Base-by-base conservation (phyloP, 2,329 filamentous ascomycete species). In the Ophioceras dolichostomum region DNA sequence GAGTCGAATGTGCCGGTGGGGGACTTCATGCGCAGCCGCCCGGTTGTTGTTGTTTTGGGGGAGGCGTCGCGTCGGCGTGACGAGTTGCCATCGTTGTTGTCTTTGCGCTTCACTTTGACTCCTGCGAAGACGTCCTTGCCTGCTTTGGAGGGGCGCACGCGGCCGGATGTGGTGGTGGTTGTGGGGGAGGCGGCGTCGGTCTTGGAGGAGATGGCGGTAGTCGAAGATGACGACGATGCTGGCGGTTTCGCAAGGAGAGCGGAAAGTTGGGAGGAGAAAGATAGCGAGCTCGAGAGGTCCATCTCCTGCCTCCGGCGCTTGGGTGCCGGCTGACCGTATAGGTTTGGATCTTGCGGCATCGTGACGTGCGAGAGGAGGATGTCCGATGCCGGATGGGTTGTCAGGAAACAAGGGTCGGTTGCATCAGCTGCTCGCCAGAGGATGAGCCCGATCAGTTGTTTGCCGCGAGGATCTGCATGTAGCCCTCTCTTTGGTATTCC, bases 181-280 rank as follows among this genome's bases (percentile, higher is more conserved):
- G 22, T 26, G n/a, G n/a, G n/a, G n/a, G n/a, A n/a, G n/a, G n/a
- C n/a, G n/a, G n/a, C n/a, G n/a, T n/a, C n/a, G 5, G 54, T 33
- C n/a, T 60, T 54, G 6, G 61, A 17, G 14, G 38, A 16, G 10
- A 31, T 9, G 13, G 61, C 47, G 9, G 52, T 34, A 32, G 57
- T 41, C 19, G 61, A 60, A n/a, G 57, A 47, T 41, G 63, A 55
- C 18, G 68, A 56, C 24, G 68, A 62, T 5, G 57, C 47, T 10
- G 58, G 45, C 43, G 63, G 41, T 10, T 64, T 66, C 38, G 79
- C 67, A 60, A 95, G 85, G 39, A 95, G 76, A 32, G 79, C 83
- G 48, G 83, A 81, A 44, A 96, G 75, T 46, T 91, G 83, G 10
- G 85, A 84, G n/a, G 83, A 78, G 63, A 98, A 96, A 53, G 86